Base-by-base conservation (phyloP, 2,329 filamentous ascomycete species). In the Claviceps purpurea region DNA sequence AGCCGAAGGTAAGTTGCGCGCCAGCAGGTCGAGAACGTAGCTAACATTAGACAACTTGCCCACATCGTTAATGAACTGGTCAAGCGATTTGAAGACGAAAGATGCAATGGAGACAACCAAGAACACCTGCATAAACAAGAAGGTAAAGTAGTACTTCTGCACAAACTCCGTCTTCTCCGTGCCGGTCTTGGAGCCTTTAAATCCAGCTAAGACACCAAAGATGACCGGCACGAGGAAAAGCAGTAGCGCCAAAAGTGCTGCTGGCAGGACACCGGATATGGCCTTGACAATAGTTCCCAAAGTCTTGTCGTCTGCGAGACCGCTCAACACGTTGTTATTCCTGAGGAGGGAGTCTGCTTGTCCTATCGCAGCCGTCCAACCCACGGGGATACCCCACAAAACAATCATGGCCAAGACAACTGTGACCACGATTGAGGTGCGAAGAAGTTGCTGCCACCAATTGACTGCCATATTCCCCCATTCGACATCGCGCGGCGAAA, bases 401-500 rank as follows among this genome's bases (percentile, higher is more conserved):
- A 96, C 73, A 49, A 95, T 79, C 77, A 97, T 89, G 5, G 75
- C 86, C 39, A 75, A 66, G 7, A 95, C 83, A 24, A 85, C 60
- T 7, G 71, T 67, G 34, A 88, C 70, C 11, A 91, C 84, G 8
- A 84, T 64, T 39, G 73, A 77, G 2, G 82, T 82, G 30, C 89
- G 80, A 34, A 89, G 62, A 75, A 91, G 95, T 52, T 84, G 79
- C 56, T 91, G 84, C 89, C 90, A 97, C 91, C 93, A 97, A 51
- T 78, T 82, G 60, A 96, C 85, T 0, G 89, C 90, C 84, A 98
- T 91, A 63, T 98, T 98, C 58, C 94, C 88, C 93, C 93, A 98
- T 42, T 94, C 77, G 8, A 98, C 89, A 64, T 97, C 90, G 44
- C 84, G 84, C 0, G 93, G 93, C 6, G 89, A 89, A 47, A 98